A percentile compares a stretch with the other conserved stretches of the same genome.
Evolutionary conservation across 495 filamentous ascomycete species (phyloP).

Genomic region (Xylaria intraflava): DNA sequence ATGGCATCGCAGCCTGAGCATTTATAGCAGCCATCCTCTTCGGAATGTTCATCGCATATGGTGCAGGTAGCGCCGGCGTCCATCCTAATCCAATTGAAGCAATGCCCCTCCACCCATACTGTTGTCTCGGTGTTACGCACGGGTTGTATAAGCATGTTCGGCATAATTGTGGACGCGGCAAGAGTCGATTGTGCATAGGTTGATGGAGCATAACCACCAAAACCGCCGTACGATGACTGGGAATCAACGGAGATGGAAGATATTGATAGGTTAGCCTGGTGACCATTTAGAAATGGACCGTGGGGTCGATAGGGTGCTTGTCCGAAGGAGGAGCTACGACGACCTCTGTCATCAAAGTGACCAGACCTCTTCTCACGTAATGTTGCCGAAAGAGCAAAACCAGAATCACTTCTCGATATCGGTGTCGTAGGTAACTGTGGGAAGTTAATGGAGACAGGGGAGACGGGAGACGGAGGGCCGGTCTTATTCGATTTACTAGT

Average conservation of each 20-base stretch:
- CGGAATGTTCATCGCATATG: conserved; percentile 82
- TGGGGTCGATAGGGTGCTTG: conserved; percentile 68
- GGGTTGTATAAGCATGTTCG: conserved; percentile 76
- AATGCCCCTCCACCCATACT: conserved; percentile 92
- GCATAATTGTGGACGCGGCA: conserved; percentile 98
- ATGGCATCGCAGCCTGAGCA: conserved; percentile 71
- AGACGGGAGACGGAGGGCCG: conserved; percentile 79
- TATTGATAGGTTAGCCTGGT: conserved; percentile 74
- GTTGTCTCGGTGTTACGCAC: conserved; percentile 80
- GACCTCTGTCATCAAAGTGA: conserved; percentile 78
- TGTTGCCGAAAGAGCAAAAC: conserved; percentile 74
- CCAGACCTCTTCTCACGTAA: conserved; percentile 91
- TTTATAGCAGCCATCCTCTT: conserved; percentile 77
- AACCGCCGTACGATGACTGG: conserved; percentile 56
- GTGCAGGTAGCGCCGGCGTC: conserved; percentile 69
- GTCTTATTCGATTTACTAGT: conserved; percentile 71
- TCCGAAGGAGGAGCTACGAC: conserved; percentile 86
- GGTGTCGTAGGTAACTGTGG: conserved; percentile 66
- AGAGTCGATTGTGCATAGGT: conserved; percentile 94
- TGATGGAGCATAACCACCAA: conserved; percentile 73
- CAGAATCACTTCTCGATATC: conserved; percentile 82
- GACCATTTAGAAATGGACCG: conserved; percentile 71
- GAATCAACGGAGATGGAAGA: conserved; percentile 73
- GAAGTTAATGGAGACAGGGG: conserved; percentile 75
- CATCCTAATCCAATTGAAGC: conserved; percentile 63